These are phyloP conservation scores for Macrophomina tecta DNA, from an alignment of 2,329 filamentous ascomycete species.

Conservation along the genomic window DNA sequence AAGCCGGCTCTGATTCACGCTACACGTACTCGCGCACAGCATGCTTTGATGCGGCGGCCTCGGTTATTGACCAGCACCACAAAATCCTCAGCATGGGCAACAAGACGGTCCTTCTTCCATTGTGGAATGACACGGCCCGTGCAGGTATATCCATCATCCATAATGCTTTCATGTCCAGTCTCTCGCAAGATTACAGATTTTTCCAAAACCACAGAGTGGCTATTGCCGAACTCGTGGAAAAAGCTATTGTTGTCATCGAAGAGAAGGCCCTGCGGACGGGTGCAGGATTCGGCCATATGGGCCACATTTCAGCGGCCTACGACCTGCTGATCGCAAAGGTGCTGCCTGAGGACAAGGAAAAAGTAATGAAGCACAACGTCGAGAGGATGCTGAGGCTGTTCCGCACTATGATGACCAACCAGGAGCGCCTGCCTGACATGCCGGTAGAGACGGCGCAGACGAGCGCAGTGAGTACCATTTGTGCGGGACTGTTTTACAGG, in stretches of 20 bases:
- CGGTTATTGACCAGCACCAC: conserved; percentile 37
- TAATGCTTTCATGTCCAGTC: conserved; percentile 18
- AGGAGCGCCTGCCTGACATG: conserved; percentile 11
- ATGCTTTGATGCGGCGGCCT: conserved; percentile 38
- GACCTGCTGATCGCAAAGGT: conserved; percentile 25
- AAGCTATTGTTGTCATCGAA: conserved; percentile 39
- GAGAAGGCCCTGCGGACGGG: conserved; percentile 39
- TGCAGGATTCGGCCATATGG: conserved; percentile 22
- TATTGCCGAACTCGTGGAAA: conserved; percentile 39
- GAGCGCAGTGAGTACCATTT: background rate
- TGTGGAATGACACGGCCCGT: conserved; percentile 18
- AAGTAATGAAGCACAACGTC: conserved; percentile 19
- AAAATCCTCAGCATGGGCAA: conserved; percentile 26
- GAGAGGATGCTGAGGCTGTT: conserved; percentile 20
- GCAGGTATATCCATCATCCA: conserved; percentile 25
- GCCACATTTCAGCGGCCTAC: conserved; percentile 26
- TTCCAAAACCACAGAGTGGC: conserved; percentile 36
- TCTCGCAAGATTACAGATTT: conserved; percentile 35
- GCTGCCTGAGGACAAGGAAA: conserved; percentile 15
- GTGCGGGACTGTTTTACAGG: no score
- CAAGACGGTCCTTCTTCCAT: conserved; percentile 4
- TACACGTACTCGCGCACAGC: conserved; percentile 42
- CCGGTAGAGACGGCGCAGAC: background rate
- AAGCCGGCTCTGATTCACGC: conserved; percentile 36
- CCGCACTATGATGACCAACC: conserved; percentile 12